Evolutionary conservation across 805 yeast species (phyloP), one percentile per base, ranked within the genome.

Genomic region (Wickerhamiella siamensis): DNA sequence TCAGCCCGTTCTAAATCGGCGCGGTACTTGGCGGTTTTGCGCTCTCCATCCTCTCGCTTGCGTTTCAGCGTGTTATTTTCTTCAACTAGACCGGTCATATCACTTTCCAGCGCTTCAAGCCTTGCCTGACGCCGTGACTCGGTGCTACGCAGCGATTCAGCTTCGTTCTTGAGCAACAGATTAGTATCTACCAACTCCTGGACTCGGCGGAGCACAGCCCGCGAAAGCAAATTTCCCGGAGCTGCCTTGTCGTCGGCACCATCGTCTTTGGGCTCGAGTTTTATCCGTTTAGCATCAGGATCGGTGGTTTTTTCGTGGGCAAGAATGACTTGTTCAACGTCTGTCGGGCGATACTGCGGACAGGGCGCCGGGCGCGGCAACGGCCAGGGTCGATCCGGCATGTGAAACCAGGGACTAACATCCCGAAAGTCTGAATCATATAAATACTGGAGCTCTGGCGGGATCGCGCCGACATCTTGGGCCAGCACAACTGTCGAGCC

Each of bases 401-500:
- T 61, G 33, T 66, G 66, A 27, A 83, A 63, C 77, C 87, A 84
- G 27, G 69, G 69, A 1, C 66, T 61, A 40, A 87, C 63, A 52
- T 74, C 81, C 5, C 67, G 65, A 48, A 86, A 65, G 43, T 78
- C 71, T 49, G 77, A 78, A 32, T 74, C 66, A 57, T 79, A 83
- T 17, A 82, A 72, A 14, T 91, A 87, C 55, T 81, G 69, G 38
- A 84, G 58, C 52, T 78, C 91, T 0, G 84, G 79, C 2, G 95
- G 91, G 35, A 88, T 58, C 38, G 72, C 71, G 5, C 97, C 97
- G 12, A 80, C 84, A 45, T 77, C 69, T 48, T 81, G 94, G 51
- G 95, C 64, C 40, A 84, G 60, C 24, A 86, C 83, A 3, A 86
- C 94, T 16, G 80, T 70, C 1, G 94, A 84, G 1, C 94, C 83